phyloP scores from a whole-genome alignment of 2,329 filamentous ascomycete species.

The Anthostomella pinea region DNA sequence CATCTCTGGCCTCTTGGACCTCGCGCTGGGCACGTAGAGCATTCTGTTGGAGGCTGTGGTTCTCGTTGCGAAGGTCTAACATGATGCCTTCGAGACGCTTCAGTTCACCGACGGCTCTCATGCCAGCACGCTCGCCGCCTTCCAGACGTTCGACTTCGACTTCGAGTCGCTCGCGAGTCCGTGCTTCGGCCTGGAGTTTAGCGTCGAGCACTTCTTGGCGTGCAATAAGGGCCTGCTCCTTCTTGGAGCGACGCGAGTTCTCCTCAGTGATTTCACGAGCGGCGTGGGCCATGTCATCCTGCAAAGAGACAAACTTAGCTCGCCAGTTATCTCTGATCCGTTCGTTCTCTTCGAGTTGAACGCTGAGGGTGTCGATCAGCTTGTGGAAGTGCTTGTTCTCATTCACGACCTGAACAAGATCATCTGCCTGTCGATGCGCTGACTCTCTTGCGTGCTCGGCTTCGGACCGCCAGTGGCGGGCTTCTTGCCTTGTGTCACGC shows the following conservation, averaged over 20 bases:
- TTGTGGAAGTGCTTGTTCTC: constrained; percentile 73
- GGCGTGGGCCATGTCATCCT: constrained; percentile 80
- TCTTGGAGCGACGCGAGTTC: constrained; percentile 73
- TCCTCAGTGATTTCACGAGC: constrained; percentile 79
- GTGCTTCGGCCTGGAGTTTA: constrained; percentile 70
- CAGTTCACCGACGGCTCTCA: constrained; percentile 61
- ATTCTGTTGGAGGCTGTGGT: constrained; percentile 68
- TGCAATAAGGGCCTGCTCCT: constrained; percentile 75
- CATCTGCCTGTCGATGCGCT: constrained; percentile 46
- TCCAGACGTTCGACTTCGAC: constrained; percentile 65
- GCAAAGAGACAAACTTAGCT: constrained; percentile 77
- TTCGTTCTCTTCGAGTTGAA: constrained; percentile 82
- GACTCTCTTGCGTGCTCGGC: constrained; percentile 57
- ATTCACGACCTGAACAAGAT: constrained; percentile 46
- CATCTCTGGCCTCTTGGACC: constrained; percentile 78
- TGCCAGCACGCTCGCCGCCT: constrained; percentile 60
- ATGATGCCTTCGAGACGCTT: constrained; percentile 57
- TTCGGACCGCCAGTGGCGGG: constrained; percentile 59
- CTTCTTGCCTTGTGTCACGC: constrained; percentile 53
- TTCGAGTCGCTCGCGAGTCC: constrained; percentile 65
- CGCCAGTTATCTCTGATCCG: constrained; percentile 81
- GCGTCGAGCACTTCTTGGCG: constrained; percentile 77
- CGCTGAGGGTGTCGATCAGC: constrained; percentile 69
- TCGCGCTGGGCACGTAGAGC: constrained; percentile 73
- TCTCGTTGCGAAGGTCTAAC: constrained; percentile 61